A percentile compares a stretch with the other conserved stretches of the same genome.
These are phyloP conservation scores for Aspergillus fischeri DNA, from an alignment of 2,329 filamentous ascomycete genomes.

Conservation along the genomic window DNA sequence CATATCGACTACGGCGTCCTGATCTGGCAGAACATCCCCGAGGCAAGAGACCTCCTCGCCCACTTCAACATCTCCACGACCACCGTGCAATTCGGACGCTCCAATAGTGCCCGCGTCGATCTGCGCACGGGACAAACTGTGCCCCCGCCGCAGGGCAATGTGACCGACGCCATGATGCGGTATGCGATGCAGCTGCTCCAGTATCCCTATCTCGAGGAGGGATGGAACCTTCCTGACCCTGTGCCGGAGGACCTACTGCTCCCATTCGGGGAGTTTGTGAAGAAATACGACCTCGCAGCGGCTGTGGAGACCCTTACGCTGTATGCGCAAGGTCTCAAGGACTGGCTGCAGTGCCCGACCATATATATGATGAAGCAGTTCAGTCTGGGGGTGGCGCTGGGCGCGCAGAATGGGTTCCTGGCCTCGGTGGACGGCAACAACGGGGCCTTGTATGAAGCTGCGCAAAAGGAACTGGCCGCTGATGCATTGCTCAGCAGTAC, in stretches of 20 bases:
- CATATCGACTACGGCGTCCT: slow-evolving; percentile 28
- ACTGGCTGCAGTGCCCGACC: not conserved
- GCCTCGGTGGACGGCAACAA: not conserved
- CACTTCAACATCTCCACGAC: slow-evolving; percentile 18
- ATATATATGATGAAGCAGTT: slow-evolving; percentile 9
- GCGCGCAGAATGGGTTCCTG: not conserved
- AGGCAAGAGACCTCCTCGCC: slow-evolving; percentile 19
- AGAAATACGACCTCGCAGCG: slow-evolving; percentile 10
- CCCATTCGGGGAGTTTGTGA: slow-evolving; percentile 12
- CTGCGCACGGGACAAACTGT: slow-evolving; percentile 19
- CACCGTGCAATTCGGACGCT: not conserved
- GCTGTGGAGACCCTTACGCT: slow-evolving; percentile 2
- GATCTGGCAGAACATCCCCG: slow-evolving; percentile 19
- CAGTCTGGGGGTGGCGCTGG: slow-evolving; percentile 4
- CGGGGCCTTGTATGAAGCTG: not conserved
- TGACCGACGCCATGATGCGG: slow-evolving; percentile 5
- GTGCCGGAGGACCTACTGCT: slow-evolving; percentile 15
- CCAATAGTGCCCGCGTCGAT: slow-evolving; percentile 9
- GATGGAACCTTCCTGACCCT: slow-evolving; percentile 9
- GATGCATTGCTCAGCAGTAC: slow-evolving; percentile 38
- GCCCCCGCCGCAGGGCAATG: slow-evolving; percentile 8
- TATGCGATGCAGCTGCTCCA: slow-evolving; percentile 14
- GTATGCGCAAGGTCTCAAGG: not conserved
- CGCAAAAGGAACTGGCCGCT: slow-evolving; percentile 11
- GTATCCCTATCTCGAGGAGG: slow-evolving; percentile 9